Percentiles rank a stretch among this genome's conserved stretches.
phyloP scores from a whole-genome alignment of 2,329 filamentous ascomycete genomes.

The Colletotrichum sansevieriae region DNA sequence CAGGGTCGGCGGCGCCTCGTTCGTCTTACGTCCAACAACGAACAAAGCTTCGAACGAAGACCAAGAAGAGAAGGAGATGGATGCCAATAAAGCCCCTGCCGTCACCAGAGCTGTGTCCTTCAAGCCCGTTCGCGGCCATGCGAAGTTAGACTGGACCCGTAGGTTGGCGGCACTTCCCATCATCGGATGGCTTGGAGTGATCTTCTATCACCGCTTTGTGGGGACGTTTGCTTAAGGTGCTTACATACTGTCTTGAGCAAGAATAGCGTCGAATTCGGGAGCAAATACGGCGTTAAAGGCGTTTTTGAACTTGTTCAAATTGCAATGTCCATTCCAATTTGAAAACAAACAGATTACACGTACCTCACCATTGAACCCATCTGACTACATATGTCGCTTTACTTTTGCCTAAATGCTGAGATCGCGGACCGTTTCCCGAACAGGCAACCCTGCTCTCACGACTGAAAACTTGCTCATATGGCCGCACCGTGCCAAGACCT shows the following conservation, averaged over 20 bases:
- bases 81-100: not conserved
- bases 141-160: slow-evolving; percentile 32
- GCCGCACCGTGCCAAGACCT: slow-evolving; percentile 28
- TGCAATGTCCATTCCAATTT: slow-evolving; percentile 17
- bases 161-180: slow-evolving; percentile 31
- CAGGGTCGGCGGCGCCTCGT: slow-evolving; percentile 12
- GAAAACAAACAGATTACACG: not conserved
- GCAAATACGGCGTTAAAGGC: slow-evolving; percentile 1
- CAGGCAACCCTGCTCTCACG: slow-evolving; percentile 5
- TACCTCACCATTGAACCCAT: not conserved
- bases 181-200: slow-evolving; percentile 25
- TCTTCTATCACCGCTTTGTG: slow-evolving; percentile 34
- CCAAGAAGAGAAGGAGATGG: not conserved
- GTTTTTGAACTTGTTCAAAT: slow-evolving; percentile 7
- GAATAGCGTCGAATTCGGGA: slow-evolving; percentile 14
- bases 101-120: not conserved
- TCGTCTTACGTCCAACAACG: slow-evolving; percentile 20
- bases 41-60: not conserved
- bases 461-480: slow-evolving; percentile 30
- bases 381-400: slow-evolving; percentile 6
- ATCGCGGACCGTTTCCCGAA: slow-evolving; percentile 20
- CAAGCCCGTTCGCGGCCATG: slow-evolving; percentile 2
- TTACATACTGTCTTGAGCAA: slow-evolving; percentile 12
- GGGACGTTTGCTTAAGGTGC: slow-evolving; percentile 29
- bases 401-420: not conserved